Base-by-base conservation (phyloP, 73 alveolate species). In the Breviolum minutum region DNA sequence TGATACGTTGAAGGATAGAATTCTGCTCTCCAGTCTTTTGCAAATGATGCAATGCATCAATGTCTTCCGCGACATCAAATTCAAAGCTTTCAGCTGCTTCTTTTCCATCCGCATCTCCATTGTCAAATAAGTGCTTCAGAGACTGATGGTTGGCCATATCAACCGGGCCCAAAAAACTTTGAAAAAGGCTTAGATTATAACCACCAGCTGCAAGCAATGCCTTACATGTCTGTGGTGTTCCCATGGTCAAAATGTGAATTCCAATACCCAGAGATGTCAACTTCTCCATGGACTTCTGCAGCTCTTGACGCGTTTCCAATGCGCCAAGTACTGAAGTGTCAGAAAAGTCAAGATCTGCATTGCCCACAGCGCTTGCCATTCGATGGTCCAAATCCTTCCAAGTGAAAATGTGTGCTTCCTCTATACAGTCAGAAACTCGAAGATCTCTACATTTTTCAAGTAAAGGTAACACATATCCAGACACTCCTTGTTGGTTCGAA, bases 171-270 rank as follows among this genome's bases (percentile, higher is more conserved):
- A 83, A 54, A 54, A 83, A 83, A 24, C 71, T 30, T 60, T 24
- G 16, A 71, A 83, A 83, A 19, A 40, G 92, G 7, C 8, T 27
- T 71, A 83, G 54, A n/a, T 83, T 40, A 54, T 60, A 83, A 32
- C 92, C 92, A 83, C 54, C 92, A 17, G 92, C 92, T 7, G 54
- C 92, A n/a, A 83, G 74, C 40, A 83, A 32, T 32, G 92, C 92
- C 92, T 83, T 83, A 5, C 54, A 83, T 24, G 92, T 83, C 92
- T 83, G 92, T 17, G 92, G 92, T 60, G 92, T 83, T 13, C 92
- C 92, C 92, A 83, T 83, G 32, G 92, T 83, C 40, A 83, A 71
- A 68, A 83, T 24, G 4, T 83, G 92, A 9, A 83, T 24, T 5
- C 92, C 48, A 9, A 83, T 5, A 48, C 92, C 92, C 30, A 6